A percentile compares a stretch with the other conserved stretches of the same genome.
Evolutionary conservation across 2,329 filamentous ascomycete species (phyloP).

Genomic region (Diaporthe capsici): DNA sequence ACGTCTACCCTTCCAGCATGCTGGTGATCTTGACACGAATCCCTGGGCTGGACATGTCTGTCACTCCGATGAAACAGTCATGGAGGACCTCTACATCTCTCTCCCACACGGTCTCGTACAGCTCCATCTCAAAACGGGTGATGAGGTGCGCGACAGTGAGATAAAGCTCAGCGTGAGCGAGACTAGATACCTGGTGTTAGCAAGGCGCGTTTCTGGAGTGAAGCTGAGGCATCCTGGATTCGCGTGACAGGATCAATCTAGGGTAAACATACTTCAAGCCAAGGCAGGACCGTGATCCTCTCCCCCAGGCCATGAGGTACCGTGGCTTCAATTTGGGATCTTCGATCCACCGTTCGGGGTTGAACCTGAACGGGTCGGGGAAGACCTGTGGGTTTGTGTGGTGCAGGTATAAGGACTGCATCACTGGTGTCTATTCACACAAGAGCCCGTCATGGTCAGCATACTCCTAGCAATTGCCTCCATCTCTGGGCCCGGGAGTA

Average conservation of each 20-base stretch:
- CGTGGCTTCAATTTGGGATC: constrained; percentile 3
- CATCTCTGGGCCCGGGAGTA: too few relatives aligned
- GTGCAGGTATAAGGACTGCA: not conserved
- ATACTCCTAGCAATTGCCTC: too few relatives aligned
- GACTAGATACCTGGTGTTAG: not conserved
- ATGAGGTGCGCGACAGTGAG: not conserved
- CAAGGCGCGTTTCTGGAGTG: too few relatives aligned
- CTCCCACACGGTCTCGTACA: not conserved
- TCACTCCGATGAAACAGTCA: not conserved
- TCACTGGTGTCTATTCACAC: constrained; percentile 2
- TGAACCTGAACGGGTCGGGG: not conserved
- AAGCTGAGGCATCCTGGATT: too few relatives aligned
- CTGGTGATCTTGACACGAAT: constrained; percentile 13
- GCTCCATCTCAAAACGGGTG: not conserved
- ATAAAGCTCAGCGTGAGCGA: not conserved
- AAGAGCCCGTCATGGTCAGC: too few relatives aligned
- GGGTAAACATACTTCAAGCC: not conserved
- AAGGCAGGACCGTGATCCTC: not conserved
- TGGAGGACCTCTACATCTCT: constrained; percentile 3
- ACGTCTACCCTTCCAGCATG: too few relatives aligned
- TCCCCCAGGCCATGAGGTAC: not conserved
- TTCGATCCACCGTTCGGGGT: constrained; percentile 14
- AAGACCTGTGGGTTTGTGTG: constrained; percentile 6
- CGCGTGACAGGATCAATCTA: too few relatives aligned
- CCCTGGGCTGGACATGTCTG: not conserved